Evolutionary conservation across 179 eudicot genomes (phyloP), one percentile per base, ranked within the genome.

Genomic region (Heliamphora pulchella): DNA sequence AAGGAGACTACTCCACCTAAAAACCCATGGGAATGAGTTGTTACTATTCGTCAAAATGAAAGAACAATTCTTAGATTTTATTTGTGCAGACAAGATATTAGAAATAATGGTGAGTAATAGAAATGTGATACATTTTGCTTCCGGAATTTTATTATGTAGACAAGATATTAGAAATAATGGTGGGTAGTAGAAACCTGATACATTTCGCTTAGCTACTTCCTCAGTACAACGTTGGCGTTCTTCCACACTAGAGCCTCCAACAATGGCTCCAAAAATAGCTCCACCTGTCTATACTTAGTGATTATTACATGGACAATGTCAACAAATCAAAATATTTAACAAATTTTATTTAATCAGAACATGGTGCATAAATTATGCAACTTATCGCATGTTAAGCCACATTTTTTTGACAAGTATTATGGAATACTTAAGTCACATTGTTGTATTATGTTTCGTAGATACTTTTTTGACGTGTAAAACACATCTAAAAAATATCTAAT

Each of bases 251-350:
- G 86, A 87, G 74, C 97, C 97, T 82, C 97, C 97, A 76, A 93
- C 97, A 81, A 93, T 85, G 78, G 96, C 92, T 78, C 97, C 97
- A 85, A 93, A 90, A 79, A 86, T 83, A 80, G 84, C 88, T 76
- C 86, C 93, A 82, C 85, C 91, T 87, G 88, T 84, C 96, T 91
- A 81, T 50, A 83, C 43, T 73, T 61, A 73, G 72, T 20, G 44
- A 58, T 89, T 86, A 86, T 67, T 71, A 80, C 67, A 78, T n/a
- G 79, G 14, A 22, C 44, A 44, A 31, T 41, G n/a, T 44, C 58
- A 76, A 75, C 54, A 5, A 79, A 58, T 17, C 41, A 53, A 78
- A 41, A 78, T 15, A 48, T 20, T 22, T 8, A 62, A 76, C 17
- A 20, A 31, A 10, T 20, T 53, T 39, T 58, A 15, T 15, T 61